Evolutionary conservation across 495 filamentous ascomycete species (phyloP), one percentile per base, ranked within the genome.

Genomic region (Achaetomiella virescens): DNA sequence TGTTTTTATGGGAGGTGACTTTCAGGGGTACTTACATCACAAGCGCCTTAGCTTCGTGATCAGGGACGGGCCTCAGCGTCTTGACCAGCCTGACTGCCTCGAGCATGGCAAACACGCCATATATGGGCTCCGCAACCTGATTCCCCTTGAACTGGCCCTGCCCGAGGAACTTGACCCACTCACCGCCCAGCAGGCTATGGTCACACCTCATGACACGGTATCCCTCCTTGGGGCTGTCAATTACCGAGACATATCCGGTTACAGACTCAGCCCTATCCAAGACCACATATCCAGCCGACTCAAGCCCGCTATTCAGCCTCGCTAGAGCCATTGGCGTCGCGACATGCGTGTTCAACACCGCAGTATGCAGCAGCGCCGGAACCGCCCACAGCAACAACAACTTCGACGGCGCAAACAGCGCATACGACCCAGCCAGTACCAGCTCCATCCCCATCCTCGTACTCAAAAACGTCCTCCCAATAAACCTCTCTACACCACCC

Each of bases 151-250:
- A 65, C 31, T 42, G 59, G 0, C 52, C 54, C 37, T 61, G 48
- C 0, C 55, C 59, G 11, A 66, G 43, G 17, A 83, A 78, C 33
- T 78, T 78, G 22, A 84, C 75, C 91, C 92, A 98, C 63, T 97
- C 90, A n/a, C 93, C 93, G 31, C 93, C 93, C 6, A 98, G 81
- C 21, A 98, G 73, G 57, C 88, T 93, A 65, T 98, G 93, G 63
- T 97, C 93, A 63, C 91, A 97, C 47, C 93, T 81, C 82, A 98
- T 80, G 12, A 92, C 83, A 1, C 90, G 79, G 72, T 87, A 97
- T 5, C 82, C 80, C 18, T 84, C 77, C 9, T 84, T 70, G 9
- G 78, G 54, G 61, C 82, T 88, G 41, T 97, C 87, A 35, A 97
- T 64, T 6, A 98, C 87, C 0, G 93, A 96, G 40, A 98, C 74